Conservation (phyloP, 768 basidiomycete species). For the Tulasnella calospora region DNA sequence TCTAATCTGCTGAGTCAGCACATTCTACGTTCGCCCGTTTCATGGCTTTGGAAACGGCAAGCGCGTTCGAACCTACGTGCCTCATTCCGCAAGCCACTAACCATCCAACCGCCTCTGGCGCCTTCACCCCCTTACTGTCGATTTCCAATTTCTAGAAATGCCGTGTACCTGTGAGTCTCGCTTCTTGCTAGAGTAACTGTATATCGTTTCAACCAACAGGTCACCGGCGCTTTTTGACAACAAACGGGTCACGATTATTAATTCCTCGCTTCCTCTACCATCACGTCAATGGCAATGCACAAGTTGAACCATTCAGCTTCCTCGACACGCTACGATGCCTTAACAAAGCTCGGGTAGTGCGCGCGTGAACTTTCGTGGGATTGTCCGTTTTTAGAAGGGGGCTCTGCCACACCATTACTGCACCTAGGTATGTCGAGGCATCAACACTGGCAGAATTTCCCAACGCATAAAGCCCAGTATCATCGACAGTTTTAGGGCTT, state of each 20-base stretch:
- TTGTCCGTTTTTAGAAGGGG: neutral
- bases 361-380: neutral
- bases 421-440: no score
- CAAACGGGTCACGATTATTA: no score
- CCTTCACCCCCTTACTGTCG: neutral
- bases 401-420: no score
- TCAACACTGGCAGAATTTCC: no score
- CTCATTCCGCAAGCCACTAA: neutral
- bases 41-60: neutral
- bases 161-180: neutral
- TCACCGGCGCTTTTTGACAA: no score
- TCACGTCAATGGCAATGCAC: conserved; percentile 18
- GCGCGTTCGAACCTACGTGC: neutral
- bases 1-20: neutral
- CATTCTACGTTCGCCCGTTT: neutral
- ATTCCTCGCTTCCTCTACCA: conserved; percentile 25
- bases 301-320: conserved; percentile 9
- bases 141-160: neutral
- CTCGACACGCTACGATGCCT: conserved; percentile 19
- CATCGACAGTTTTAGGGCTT: no score
- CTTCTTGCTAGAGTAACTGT: neutral
- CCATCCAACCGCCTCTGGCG: neutral
- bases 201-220: neutral
- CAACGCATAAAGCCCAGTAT: no score
- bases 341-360: neutral